Evolutionary conservation across 441 rosid species (phyloP), one percentile per base, ranked within the genome.

Genomic region (Aquilaria agallochum): DNA sequence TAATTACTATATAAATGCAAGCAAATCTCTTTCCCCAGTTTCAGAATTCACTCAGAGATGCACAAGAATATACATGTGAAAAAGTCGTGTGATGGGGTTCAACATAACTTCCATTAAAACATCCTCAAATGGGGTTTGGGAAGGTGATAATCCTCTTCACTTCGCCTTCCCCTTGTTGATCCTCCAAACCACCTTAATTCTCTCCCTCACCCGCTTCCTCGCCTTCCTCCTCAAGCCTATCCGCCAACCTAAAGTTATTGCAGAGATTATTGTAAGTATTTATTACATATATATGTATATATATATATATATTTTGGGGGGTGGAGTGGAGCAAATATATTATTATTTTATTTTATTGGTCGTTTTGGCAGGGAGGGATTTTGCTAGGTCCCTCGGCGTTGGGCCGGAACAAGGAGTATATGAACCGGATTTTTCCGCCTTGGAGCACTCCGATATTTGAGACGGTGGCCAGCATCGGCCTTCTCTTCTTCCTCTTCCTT

Each of bases 111-210:
- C 88, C 2, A 89, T 89, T 92, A 81, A 78, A 70, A 87, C 92
- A 11, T 80, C 94, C 6, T 87, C 96, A 5, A 75, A 87, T 64
- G 96, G 96, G 59, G 72, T 82, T 5, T 89, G 87, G 68, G 94
- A 89, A 62, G 70, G 75, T 0, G 91, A 87, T 48, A 78, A 62
- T 72, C 84, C 88, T 2, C 79, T 85, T 53, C 86, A 85, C 62
- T 80, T 46, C 15, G 86, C 88, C 15, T 86, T 85, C 59, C 91
- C 91, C 48, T 73, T 85, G 55, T 48, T 77, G 65, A 85, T 85
- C 53, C 63, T 85, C 48, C 91, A 85, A 64, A 85, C 83, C 48
- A 72, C 76, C 51, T 53, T 83, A 56, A 86, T 85, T 33, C 80
- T 85, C 51, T 65, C 62, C 58, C 74, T 85, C 31, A 80, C 83